These are phyloP conservation scores for Polytrichum commune DNA, from an alignment of 225 moss, liverwort and hornwort genomes.

Conservation along the genomic window DNA sequence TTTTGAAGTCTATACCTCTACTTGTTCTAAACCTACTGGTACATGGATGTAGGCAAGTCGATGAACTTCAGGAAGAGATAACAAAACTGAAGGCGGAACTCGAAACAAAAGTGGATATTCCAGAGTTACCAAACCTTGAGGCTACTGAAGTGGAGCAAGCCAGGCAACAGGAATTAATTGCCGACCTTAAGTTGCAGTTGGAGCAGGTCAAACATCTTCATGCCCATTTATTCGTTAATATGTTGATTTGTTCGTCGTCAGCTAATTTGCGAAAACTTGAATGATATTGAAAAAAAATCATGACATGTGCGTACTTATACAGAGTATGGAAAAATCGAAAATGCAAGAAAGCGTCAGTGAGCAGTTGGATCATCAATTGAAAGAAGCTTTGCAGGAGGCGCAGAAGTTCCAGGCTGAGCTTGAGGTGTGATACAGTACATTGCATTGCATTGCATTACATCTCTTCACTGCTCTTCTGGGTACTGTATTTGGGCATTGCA, in stretches of 20 bases:
- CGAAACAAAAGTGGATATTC: conserved; percentile 19
- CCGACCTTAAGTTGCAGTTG: conserved; percentile 36
- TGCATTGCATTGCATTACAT: no score
- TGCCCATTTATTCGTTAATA: not conserved
- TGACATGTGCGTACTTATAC: not conserved
- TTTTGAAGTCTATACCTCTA: no score
- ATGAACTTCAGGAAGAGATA: conserved; percentile 70
- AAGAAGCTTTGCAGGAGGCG: conserved; percentile 48
- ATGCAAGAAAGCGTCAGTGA: conserved; percentile 32
- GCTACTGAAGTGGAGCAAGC: conserved; percentile 31
- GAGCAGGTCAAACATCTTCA: conserved; percentile 27
- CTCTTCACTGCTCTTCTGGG: not conserved
- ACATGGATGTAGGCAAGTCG: conserved; percentile 64
- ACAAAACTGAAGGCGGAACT: conserved; percentile 52
- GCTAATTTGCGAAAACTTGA: no score
- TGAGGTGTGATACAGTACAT: conserved; percentile 35
- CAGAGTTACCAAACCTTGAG: conserved; percentile 16
- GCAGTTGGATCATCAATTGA: conserved; percentile 50
- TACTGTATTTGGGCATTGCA: no score
- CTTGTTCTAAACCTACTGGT: no score
- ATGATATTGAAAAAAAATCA: no score
- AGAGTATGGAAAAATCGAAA: conserved; percentile 48
- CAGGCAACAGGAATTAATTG: conserved; percentile 40
- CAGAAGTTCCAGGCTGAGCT: conserved; percentile 52
- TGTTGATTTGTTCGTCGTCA: no score